phyloP scores from a whole-genome alignment of 2,329 filamentous ascomycete species.

The Triangularia setosa region DNA sequence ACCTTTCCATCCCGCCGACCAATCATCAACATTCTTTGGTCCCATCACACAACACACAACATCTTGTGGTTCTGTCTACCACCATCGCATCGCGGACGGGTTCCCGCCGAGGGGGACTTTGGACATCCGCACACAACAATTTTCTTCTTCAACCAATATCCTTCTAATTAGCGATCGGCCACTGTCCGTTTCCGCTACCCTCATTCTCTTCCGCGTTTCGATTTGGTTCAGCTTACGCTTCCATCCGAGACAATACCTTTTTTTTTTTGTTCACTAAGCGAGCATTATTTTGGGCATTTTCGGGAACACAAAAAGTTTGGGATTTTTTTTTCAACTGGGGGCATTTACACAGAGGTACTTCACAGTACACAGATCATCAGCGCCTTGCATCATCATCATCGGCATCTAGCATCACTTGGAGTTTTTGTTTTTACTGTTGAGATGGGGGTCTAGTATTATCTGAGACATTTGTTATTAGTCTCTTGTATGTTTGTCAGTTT shows the following conservation, averaged over 20 bases:
- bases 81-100: constrained; percentile 1
- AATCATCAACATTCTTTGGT: not conserved
- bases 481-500: not conserved
- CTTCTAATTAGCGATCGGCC: not conserved
- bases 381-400: not conserved
- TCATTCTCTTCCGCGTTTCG: not conserved
- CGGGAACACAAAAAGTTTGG: constrained; percentile 5
- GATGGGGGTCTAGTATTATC: not conserved
- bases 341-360: not conserved
- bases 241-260: not conserved
- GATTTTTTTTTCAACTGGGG: not conserved
- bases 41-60: not conserved
- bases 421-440: not conserved
- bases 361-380: not conserved
- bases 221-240: not conserved
- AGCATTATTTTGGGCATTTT: constrained; percentile 4
- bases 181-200: not conserved
- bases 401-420: not conserved
- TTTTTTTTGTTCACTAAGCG: not conserved
- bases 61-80: not conserved
- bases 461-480: not conserved
- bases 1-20: not conserved
- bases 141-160: not conserved
- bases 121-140: not conserved
- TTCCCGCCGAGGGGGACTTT: constrained; percentile 7